A percentile compares a stretch with the other conserved stretches of the same genome.
Evolutionary conservation across 2,329 filamentous ascomycete genomes (phyloP).

Genomic region (Ascochyta fabae): DNA sequence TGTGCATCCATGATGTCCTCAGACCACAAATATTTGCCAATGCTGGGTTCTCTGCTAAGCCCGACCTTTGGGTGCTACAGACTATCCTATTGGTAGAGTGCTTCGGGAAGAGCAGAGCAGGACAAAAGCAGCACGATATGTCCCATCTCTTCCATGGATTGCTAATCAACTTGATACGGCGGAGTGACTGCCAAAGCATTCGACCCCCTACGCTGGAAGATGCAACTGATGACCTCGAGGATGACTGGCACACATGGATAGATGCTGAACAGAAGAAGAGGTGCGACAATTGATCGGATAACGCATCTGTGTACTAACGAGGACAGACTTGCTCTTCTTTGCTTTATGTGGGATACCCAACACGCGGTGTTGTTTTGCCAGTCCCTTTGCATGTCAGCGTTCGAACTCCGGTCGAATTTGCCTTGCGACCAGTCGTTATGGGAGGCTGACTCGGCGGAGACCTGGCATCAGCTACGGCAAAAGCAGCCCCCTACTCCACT

Average conservation of each 20-base stretch:
- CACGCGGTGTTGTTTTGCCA: constrained; percentile 71
- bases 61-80: constrained; percentile 67
- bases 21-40: constrained; percentile 66
- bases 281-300: constrained; percentile 24
- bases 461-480: constrained; percentile 56
- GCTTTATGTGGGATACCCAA: constrained; percentile 72
- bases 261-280: constrained; percentile 66
- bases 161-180: constrained; percentile 61
- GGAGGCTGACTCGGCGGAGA: constrained; percentile 62
- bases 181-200: constrained; percentile 60
- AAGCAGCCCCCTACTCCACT: constrained; percentile 48
- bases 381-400: constrained; percentile 70
- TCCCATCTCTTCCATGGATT: constrained; percentile 66
- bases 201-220: constrained; percentile 47
- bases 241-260: constrained; percentile 61
- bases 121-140: constrained; percentile 69
- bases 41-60: constrained; percentile 63
- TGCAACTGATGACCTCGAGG: constrained; percentile 51
- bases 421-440: constrained; percentile 63
- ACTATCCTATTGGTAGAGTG: constrained; percentile 68
- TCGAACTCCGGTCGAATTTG: constrained; percentile 64
- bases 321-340: constrained; percentile 60
- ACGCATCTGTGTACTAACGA: neutral
- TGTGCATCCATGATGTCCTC: constrained; percentile 67
- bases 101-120: constrained; percentile 68